Evolutionary conservation across 2,329 filamentous ascomycete species (phyloP).

Genomic region (Fusarium haematococcum): DNA sequence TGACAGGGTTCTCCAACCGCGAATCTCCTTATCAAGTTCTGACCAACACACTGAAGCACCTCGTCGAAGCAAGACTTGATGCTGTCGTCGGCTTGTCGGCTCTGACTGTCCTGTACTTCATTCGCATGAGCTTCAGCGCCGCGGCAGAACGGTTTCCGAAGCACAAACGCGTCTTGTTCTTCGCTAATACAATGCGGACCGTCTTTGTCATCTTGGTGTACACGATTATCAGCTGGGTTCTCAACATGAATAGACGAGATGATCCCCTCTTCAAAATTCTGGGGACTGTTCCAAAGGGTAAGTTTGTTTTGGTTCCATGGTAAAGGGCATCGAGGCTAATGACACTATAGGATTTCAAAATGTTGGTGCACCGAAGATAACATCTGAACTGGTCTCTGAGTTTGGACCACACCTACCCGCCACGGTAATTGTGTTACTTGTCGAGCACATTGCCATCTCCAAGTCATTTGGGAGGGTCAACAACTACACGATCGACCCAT

Average conservation of each 20-base stretch:
- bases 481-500: conserved; percentile 95
- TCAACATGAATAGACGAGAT: conserved; percentile 75
- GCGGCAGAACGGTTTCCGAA: conserved; percentile 76
- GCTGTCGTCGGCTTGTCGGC: conserved; percentile 91
- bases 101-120: conserved; percentile 79
- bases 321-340: neutral
- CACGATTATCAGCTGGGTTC: conserved; percentile 88
- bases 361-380: conserved; percentile 78
- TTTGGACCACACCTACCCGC: conserved; percentile 83
- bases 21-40: conserved; percentile 85
- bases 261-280: conserved; percentile 80
- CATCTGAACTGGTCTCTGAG: conserved; percentile 71
- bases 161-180: conserved; percentile 84
- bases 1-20: conserved; percentile 78
- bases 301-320: neutral
- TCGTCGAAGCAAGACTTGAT: conserved; percentile 77
- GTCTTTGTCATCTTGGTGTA: conserved; percentile 93
- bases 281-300: conserved; percentile 78
- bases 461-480: conserved; percentile 97
- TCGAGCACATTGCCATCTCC: conserved; percentile 96
- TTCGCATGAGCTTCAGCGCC: conserved; percentile 74
- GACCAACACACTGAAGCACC: conserved; percentile 82
- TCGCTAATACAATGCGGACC: conserved; percentile 89
- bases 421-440: conserved; percentile 91
- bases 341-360: conserved; percentile 75